Evolutionary conservation across 495 filamentous ascomycete genomes (phyloP), one percentile per base, ranked within the genome.

Genomic region (Astrocystis sublimbata): DNA sequence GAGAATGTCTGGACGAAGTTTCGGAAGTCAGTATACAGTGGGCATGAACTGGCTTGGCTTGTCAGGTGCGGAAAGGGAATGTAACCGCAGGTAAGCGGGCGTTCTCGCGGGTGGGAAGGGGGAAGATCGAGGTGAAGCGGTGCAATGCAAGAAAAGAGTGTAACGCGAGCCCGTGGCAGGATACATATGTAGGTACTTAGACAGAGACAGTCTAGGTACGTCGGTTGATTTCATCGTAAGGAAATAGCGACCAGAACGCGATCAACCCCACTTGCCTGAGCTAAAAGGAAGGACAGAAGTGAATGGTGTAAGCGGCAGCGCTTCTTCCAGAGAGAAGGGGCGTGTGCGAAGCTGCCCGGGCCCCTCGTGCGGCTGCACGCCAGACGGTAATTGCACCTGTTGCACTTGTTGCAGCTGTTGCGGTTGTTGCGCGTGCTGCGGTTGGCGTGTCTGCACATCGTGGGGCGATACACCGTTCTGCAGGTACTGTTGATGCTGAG

Each of bases 241-340:
- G 33, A 31, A 28, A 63, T 28, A 42, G 74, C 38, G 75, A 76
- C 60, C 58, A 65, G 73, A 49, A 77, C 57, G 47, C 75, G 72
- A 59, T n/a, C 73, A 77, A 51, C 75, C 77, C 41, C 55, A 62
- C 71, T 63, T 79, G 96, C 94, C 88, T 62, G 93, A 81, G 62
- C 87, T 87, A 75, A 97, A 96, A 4, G 96, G 88, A 52, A 93
- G 84, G 57, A 97, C 86, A 23, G 92, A 96, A 23, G 90, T 92
- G 73, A 97, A 88, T 2, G 94, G 93, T 15, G 96, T 93, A 75
- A 89, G 97, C 36, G 92, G 91, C 43, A 99, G 78, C 9, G 93
- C 93, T 69, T 98, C 91, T 59, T 91, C 86, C 12, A 98, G 86
- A 2, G 75, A 76, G 64, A 83, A 78, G 0, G 80, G 76, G 49